A percentile compares a stretch with the other conserved stretches of the same genome.
phyloP scores from a whole-genome alignment of 257 asterid genomes.

The Henckelia pumila region DNA sequence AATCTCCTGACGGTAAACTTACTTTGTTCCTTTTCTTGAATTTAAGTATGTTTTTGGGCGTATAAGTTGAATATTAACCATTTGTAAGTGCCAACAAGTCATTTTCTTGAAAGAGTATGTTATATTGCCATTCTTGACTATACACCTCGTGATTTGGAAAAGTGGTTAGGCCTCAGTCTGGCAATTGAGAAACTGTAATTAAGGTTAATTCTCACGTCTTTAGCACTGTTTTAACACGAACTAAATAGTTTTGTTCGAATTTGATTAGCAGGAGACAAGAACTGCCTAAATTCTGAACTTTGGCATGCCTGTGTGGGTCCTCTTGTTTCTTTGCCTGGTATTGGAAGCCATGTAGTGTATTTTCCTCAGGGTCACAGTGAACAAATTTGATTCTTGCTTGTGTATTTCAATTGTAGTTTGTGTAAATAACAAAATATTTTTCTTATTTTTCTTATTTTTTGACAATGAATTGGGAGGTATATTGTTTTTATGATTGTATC shows the following conservation, averaged over 20 bases:
- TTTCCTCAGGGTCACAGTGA: conserved; percentile 87
- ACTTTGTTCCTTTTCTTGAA: conserved; percentile 12
- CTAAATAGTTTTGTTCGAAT: conserved; percentile 21
- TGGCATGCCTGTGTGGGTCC: conserved; percentile 99
- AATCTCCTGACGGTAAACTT: conserved; percentile 60
- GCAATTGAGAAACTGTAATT: background rate
- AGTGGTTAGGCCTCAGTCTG: background rate
- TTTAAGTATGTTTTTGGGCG: conserved; percentile 1
- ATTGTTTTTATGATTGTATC: background rate
- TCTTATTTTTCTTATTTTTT: background rate
- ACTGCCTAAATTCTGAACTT: conserved; percentile 68
- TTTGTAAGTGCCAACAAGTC: conserved; percentile 17
- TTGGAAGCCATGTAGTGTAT: conserved; percentile 80
- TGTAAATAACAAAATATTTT: background rate
- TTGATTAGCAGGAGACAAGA: conserved; percentile 46
- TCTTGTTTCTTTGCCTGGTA: conserved; percentile 75
- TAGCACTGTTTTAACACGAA: background rate
- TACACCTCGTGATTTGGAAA: conserved; percentile 2
- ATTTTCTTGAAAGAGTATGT: conserved; percentile 17
- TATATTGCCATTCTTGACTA: background rate
- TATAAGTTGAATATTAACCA: background rate
- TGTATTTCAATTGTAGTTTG: background rate
- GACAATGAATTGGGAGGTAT: background rate
- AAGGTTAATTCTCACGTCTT: background rate
- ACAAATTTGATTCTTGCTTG: conserved; percentile 42